Base-by-base conservation (phyloP, 108 stramenopile species). In the Thalassiosira profunda region DNA sequence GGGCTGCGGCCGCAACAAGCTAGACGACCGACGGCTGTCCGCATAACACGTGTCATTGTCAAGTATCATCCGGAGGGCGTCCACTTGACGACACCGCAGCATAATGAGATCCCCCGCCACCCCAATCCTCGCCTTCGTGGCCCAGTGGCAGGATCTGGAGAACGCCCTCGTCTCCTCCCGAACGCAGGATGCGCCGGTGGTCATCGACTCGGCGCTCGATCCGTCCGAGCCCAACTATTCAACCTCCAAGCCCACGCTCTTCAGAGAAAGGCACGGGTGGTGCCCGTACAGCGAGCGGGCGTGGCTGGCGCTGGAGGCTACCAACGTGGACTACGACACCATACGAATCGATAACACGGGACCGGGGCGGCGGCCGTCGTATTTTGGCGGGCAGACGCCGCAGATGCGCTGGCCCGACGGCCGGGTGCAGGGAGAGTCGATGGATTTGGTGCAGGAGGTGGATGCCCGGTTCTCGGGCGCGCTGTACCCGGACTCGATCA, bases 371-470 rank as follows among this genome's bases (percentile, higher is more conserved):
- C 31, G 59, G 72, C 2, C 11, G 44, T 25, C 57, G 70, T 15
- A 40, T 79, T 1, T 33, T 42, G 21, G 71, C 57, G 1, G 47
- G 66, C 8, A 72, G 72, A 64, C 77, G 71, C 5, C 68, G 77
- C 7, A 20, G 53, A 30, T 72, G 65, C 26, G 72, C 1, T 61
- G 17, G 74, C 69, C 2, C 20, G 44, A 17, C 40, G 52, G 35
- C 54, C 58, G 9, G 62, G 67, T 60, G 43, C 44, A 21, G 77
- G 56, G 25, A 70, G 64, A 20, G 24, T 79, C 10, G 77, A 79
- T 72, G 40, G 71, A 79, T 29, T 70, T 65, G 47, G 52, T 72
- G 57, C 54, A 64, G 34, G 77, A 72, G 53, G 77, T 72, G 48
- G 65, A 75, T 52, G 41, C 59, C 26, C 12, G 29, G 12, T 86